Evolutionary conservation across 2,329 filamentous ascomycete species (phyloP).

Genomic region (Teratosphaeriaceae sp.): DNA sequence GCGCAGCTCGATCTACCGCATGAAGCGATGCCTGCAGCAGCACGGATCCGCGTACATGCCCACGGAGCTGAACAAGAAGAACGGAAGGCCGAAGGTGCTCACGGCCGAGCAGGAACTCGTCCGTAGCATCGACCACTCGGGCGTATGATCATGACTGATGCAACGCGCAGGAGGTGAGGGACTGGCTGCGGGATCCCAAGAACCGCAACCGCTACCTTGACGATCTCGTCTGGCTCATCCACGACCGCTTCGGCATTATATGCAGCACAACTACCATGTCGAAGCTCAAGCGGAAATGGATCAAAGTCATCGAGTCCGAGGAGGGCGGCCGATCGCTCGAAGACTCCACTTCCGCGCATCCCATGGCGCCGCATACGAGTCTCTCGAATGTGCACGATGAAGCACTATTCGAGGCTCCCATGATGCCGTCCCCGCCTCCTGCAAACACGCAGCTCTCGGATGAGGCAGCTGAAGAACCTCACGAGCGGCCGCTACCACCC

Average conservation of each 20-base stretch:
- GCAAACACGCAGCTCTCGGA: too few species aligned
- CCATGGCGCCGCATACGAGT: constrained; percentile 24
- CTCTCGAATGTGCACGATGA: constrained; percentile 14
- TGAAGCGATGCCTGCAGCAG: constrained; percentile 27
- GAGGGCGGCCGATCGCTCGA: constrained; percentile 25
- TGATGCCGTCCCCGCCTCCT: too few species aligned
- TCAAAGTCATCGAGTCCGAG: constrained; percentile 26
- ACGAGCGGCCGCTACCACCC: too few species aligned
- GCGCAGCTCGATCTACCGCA: constrained; percentile 28
- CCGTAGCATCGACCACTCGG: constrained; percentile 13
- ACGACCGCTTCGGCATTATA: constrained; percentile 28
- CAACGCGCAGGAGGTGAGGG: constrained; percentile 22
- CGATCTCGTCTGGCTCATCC: constrained; percentile 29
- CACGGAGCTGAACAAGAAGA: constrained; percentile 28
- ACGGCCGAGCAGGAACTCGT: constrained; percentile 28
- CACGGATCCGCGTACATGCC: constrained; percentile 30
- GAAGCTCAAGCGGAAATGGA: constrained; percentile 30
- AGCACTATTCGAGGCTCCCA: neutral
- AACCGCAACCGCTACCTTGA: constrained; percentile 27
- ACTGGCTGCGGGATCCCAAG: constrained; percentile 26
- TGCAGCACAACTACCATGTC: constrained; percentile 30
- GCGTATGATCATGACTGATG: neutral
- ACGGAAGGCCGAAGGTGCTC: constrained; percentile 27
- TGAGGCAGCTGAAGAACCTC: too few species aligned
- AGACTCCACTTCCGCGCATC: constrained; percentile 14